phyloP scores from a whole-genome alignment of 352 stramenopile genomes.

The Pythium dissimile region DNA sequence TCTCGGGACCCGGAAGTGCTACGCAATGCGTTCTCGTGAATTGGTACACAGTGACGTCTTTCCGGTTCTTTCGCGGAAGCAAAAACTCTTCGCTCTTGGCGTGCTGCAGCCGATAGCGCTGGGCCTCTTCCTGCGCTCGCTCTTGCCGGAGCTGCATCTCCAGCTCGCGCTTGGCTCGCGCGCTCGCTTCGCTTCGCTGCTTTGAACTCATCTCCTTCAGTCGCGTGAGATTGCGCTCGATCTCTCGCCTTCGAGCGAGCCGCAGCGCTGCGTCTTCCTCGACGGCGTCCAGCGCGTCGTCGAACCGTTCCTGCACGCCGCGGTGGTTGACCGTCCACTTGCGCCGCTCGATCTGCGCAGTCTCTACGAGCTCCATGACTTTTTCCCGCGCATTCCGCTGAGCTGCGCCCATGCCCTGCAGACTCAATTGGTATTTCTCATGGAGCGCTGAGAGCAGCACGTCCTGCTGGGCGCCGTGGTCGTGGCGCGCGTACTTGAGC shows the following conservation, averaged over 20 bases:
- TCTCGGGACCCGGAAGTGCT: neutral
- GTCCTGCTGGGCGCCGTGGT: constrained; percentile 33
- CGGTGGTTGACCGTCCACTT: constrained; percentile 55
- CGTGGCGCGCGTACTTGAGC: constrained; percentile 22
- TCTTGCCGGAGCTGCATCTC: constrained; percentile 27
- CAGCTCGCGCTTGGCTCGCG: constrained; percentile 31
- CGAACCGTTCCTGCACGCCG: constrained; percentile 28
- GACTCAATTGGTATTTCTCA: constrained; percentile 47
- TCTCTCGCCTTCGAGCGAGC: constrained; percentile 27
- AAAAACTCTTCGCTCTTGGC: constrained; percentile 40
- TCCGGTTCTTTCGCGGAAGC: constrained; percentile 27
- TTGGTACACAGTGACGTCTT: constrained; percentile 50
- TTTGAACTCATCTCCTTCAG: constrained; percentile 34
- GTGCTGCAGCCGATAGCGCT: constrained; percentile 21
- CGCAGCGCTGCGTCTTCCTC: constrained; percentile 25
- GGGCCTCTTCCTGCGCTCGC: constrained; percentile 29
- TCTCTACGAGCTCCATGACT: constrained; percentile 44
- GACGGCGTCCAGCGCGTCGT: constrained; percentile 29
- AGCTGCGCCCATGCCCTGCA: constrained; percentile 57
- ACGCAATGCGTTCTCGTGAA: constrained; percentile 54
- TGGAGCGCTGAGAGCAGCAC: constrained; percentile 43
- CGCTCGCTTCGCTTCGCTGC: constrained; percentile 43
- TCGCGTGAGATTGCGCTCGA: constrained; percentile 45
- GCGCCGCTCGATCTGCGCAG: constrained; percentile 42
- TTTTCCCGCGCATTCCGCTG: constrained; percentile 61